phyloP scores from a whole-genome alignment of 106 monocot species.

The Triglochin maritima region DNA sequence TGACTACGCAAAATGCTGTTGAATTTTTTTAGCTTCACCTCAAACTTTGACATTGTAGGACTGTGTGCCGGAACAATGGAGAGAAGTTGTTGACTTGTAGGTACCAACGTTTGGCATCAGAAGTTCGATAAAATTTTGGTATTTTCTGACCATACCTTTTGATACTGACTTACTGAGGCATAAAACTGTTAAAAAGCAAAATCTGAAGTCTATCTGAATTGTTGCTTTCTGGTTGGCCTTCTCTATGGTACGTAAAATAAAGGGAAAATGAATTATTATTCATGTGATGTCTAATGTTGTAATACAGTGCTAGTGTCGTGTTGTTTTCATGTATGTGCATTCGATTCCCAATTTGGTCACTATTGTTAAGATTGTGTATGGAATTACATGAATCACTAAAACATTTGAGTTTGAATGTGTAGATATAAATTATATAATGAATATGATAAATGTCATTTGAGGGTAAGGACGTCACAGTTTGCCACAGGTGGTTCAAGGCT shows the following conservation, averaged over 20 bases:
- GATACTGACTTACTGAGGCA: background rate
- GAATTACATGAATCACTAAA: background rate
- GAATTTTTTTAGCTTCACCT: too few species aligned
- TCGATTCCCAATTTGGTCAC: background rate
- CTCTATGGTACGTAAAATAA: background rate
- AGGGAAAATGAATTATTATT: background rate
- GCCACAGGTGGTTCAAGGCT: conserved; percentile 54
- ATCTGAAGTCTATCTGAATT: background rate
- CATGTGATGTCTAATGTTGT: background rate
- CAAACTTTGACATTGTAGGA: too few species aligned
- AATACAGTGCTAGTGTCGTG: background rate
- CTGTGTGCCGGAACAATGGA: too few species aligned
- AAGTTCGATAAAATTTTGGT: too few species aligned
- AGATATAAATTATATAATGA: background rate
- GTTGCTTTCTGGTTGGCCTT: background rate
- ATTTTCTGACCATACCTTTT: background rate
- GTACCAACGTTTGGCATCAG: too few species aligned
- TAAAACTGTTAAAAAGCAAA: background rate
- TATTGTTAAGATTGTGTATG: background rate
- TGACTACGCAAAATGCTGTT: too few species aligned
- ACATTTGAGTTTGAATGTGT: background rate
- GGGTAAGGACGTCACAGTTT: too few species aligned
- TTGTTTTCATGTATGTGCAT: background rate
- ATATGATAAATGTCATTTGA: too few species aligned
- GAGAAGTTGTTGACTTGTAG: too few species aligned